Evolutionary conservation across 495 filamentous ascomycete species (phyloP).

Genomic region (Lasiosphaeria miniovina): DNA sequence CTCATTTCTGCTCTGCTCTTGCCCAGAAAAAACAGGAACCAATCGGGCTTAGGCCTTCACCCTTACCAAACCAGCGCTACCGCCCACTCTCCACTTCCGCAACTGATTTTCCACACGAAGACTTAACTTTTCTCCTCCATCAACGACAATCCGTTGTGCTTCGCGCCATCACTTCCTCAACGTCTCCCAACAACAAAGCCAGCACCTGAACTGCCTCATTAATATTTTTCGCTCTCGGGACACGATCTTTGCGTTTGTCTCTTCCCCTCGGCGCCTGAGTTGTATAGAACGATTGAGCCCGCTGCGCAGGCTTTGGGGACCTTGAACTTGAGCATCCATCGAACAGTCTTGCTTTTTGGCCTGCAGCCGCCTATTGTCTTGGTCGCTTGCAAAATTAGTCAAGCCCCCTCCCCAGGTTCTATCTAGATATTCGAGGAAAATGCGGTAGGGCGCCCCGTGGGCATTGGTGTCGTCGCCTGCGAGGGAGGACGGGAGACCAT

Average conservation of each 20-base stretch:
- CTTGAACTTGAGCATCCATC: conserved; percentile 14
- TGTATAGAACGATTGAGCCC: conserved; percentile 21
- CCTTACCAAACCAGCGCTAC: conserved; percentile 15
- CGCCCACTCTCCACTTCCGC: conserved; percentile 14
- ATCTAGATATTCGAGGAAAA: conserved; percentile 25
- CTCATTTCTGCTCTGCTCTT: background rate
- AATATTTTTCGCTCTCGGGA: conserved; percentile 7
- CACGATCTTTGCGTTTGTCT: conserved; percentile 5
- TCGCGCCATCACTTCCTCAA: conserved; percentile 12
- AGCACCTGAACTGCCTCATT: conserved; percentile 7
- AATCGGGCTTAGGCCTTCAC: background rate
- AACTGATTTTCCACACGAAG: conserved; percentile 45
- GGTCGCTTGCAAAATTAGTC: conserved; percentile 21
- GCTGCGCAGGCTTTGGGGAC: conserved; percentile 11
- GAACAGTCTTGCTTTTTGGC: conserved; percentile 10
- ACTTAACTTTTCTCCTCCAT: conserved; percentile 33
- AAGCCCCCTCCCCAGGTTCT: conserved; percentile 9
- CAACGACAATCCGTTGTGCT: conserved; percentile 16
- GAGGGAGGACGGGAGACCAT: conserved; percentile 15
- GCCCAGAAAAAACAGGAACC: background rate
- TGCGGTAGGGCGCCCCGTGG: conserved; percentile 26
- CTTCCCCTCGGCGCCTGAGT: conserved; percentile 7
- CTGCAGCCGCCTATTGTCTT: conserved; percentile 20
- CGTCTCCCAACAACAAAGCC: conserved; percentile 11
- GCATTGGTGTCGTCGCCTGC: conserved; percentile 19